Percentiles rank a stretch among this genome's conserved stretches.
These are phyloP conservation scores for Chrysanthemum seticuspe DNA, from an alignment of 129 eudicot genomes.

Conservation along the genomic window DNA sequence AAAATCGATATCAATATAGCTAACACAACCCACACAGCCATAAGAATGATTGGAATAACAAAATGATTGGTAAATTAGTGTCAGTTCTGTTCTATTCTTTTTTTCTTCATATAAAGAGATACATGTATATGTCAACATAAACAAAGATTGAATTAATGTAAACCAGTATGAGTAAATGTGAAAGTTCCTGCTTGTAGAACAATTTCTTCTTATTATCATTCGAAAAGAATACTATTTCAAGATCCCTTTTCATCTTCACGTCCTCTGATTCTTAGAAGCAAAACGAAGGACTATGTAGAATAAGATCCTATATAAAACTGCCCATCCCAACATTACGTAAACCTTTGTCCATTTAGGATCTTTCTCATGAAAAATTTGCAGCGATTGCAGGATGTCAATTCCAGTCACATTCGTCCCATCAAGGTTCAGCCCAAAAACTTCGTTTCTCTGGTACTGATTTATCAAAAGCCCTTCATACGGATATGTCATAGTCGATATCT, in stretches of 20 bases:
- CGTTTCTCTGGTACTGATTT: constrained; percentile 52
- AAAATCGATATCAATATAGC: not conserved
- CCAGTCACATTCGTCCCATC: constrained; percentile 36
- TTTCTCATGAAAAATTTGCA: constrained; percentile 37
- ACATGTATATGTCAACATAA: not conserved
- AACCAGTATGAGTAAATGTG: not conserved
- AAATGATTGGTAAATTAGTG: not conserved
- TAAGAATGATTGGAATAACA: not conserved
- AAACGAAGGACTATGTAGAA: constrained; percentile 75
- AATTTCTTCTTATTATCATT: not conserved
- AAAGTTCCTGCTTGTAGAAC: not conserved
- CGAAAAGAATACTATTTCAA: not conserved
- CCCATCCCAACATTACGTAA: constrained; percentile 76
- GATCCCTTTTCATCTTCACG: constrained; percentile 24
- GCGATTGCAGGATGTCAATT: constrained; percentile 41
- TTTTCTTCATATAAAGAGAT: not conserved
- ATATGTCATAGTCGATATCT: constrained; percentile 71
- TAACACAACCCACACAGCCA: not conserved
- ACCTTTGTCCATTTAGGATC: constrained; percentile 53
- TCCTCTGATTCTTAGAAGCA: constrained; percentile 75
- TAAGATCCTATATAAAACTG: constrained; percentile 60
- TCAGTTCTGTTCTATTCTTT: not conserved
- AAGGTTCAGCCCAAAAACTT: constrained; percentile 35
- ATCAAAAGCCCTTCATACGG: constrained; percentile 79
- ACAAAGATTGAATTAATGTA: not conserved